A percentile compares a stretch with the other conserved stretches of the same genome.
phyloP scores from a whole-genome alignment of 2,329 filamentous ascomycete genomes.

The Penicillium paneum region DNA sequence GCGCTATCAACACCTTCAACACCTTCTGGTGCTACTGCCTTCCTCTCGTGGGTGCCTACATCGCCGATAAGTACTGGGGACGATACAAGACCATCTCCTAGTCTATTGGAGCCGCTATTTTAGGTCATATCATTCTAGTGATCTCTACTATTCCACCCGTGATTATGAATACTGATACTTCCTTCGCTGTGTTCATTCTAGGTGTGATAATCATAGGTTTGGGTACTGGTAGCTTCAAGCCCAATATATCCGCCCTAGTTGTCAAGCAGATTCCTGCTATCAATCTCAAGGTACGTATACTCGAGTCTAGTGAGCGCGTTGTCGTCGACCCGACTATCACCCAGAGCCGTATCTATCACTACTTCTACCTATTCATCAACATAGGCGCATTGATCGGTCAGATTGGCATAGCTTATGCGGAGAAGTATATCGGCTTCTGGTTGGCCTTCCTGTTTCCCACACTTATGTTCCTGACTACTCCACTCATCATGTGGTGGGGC shows the following conservation, averaged over 20 bases:
- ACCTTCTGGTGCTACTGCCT: slow-evolving; percentile 62
- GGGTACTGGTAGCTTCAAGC: not conserved
- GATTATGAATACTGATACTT: not conserved
- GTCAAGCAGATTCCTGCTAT: not conserved
- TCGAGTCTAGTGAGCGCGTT: not conserved
- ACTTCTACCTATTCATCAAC: not conserved
- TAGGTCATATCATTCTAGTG: slow-evolving; percentile 43
- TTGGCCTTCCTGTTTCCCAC: not conserved
- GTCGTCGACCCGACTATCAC: not conserved
- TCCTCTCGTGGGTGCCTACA: slow-evolving; percentile 58
- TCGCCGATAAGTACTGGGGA: slow-evolving; percentile 68
- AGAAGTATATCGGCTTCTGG: not conserved
- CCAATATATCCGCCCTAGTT: not conserved
- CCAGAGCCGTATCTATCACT: not conserved
- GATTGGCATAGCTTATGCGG: not conserved
- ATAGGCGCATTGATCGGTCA: not conserved
- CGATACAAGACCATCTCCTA: slow-evolving; percentile 69
- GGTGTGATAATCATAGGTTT: not conserved
- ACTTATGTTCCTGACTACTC: not conserved
- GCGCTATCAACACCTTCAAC: slow-evolving; percentile 54
- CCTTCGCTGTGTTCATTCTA: not conserved
- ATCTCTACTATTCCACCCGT: not conserved
- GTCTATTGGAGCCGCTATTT: slow-evolving; percentile 61
- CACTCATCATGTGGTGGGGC: not conserved
- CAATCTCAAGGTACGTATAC: not conserved